Conservation (phyloP, 2,329 filamentous ascomycete species). For the Trichophyton schoenleinii region DNA sequence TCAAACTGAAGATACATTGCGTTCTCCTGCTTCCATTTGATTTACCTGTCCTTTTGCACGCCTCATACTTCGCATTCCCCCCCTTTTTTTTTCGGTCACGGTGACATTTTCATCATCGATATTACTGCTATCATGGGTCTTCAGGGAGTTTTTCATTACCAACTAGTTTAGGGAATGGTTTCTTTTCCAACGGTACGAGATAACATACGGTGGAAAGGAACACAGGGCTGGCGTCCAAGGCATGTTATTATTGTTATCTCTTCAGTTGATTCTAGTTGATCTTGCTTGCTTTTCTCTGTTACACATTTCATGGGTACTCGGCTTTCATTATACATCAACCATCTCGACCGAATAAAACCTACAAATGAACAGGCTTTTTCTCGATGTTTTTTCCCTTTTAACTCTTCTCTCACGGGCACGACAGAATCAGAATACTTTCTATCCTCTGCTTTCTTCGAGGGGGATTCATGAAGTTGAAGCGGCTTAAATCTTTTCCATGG, state of each 20-base stretch:
- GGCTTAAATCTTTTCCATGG: not conserved
- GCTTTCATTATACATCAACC: not conserved
- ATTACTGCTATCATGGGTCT: not conserved
- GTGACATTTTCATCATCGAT: not conserved
- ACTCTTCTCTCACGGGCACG: not conserved
- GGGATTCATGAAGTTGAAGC: not conserved
- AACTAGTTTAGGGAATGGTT: not conserved
- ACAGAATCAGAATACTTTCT: not conserved
- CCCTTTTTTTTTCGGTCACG: not conserved
- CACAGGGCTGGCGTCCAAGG: not conserved
- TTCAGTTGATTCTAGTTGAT: not conserved
- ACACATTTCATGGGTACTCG: not conserved
- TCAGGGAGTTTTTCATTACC: not conserved
- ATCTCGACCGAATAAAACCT: not conserved
- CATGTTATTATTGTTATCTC: not conserved
- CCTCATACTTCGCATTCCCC: not conserved
- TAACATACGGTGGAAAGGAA: constrained; percentile 1
- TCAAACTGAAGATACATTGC: not conserved
- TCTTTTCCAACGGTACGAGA: not conserved
- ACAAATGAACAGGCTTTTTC: not conserved
- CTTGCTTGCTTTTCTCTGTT: not conserved
- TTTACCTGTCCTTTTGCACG: not conserved
- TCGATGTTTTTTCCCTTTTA: no score
- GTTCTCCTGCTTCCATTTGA: not conserved
- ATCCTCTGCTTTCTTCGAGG: not conserved